These are phyloP conservation scores for Aspergillus udagawae DNA, from an alignment of 2,329 filamentous ascomycete species.

Conservation along the genomic window DNA sequence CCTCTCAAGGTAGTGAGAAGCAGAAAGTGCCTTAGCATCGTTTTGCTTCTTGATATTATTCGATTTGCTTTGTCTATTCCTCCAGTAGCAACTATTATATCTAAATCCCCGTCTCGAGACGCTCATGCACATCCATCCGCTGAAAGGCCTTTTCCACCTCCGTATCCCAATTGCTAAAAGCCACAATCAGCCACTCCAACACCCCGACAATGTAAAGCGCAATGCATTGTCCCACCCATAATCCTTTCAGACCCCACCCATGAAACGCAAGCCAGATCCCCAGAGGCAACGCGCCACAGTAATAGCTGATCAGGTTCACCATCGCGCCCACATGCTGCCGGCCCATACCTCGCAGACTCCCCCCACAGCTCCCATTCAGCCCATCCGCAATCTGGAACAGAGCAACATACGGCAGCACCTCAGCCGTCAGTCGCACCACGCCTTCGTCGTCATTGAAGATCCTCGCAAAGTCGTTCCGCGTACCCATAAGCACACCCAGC, in stretches of 20 bases:
- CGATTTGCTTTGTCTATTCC: background rate
- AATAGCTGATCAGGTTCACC: slow-evolving; percentile 81
- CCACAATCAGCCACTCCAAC: slow-evolving; percentile 76
- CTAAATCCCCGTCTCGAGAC: slow-evolving; percentile 14
- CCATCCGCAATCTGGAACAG: slow-evolving; percentile 89
- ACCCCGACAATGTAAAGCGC: slow-evolving; percentile 75
- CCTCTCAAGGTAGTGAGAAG: background rate
- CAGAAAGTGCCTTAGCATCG: background rate
- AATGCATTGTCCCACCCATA: slow-evolving; percentile 82
- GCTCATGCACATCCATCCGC: slow-evolving; percentile 57
- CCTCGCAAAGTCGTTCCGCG: slow-evolving; percentile 67
- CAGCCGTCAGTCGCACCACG: slow-evolving; percentile 68
- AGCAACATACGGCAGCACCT: slow-evolving; percentile 83
- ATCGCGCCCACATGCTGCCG: slow-evolving; percentile 78
- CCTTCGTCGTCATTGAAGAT: slow-evolving; percentile 75
- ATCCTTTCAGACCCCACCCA: slow-evolving; percentile 73
- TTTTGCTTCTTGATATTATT: background rate
- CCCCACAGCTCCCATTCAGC: slow-evolving; percentile 79
- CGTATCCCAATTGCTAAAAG: slow-evolving; percentile 69
- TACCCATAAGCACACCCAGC: slow-evolving; percentile 64
- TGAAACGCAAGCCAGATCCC: slow-evolving; percentile 83
- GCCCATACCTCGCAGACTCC: slow-evolving; percentile 77
- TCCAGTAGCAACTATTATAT: background rate
- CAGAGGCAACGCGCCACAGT: slow-evolving; percentile 73
- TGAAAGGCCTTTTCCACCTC: slow-evolving; percentile 69